Conservation (phyloP, 805 yeast genomes). For the Ogataea methanolica region DNA sequence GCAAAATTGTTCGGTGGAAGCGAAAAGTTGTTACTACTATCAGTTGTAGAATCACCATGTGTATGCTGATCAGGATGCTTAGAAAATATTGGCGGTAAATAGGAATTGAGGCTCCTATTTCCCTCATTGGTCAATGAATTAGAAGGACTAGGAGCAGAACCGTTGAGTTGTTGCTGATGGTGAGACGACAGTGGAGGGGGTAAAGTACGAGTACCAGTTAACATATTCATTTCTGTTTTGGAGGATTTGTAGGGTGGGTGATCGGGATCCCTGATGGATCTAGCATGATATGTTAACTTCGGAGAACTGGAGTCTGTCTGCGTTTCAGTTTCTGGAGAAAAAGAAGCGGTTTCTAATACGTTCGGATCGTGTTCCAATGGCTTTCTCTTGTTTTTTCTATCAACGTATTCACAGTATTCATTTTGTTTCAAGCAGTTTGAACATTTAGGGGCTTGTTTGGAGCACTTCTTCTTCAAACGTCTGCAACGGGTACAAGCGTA, state of each 20-base stretch:
- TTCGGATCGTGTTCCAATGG: slow-evolving; percentile 13
- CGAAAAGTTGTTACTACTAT: background rate
- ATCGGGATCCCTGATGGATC: no score
- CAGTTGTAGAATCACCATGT: background rate
- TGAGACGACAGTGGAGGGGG: background rate
- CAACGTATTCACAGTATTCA: slow-evolving; percentile 40
- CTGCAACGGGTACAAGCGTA: slow-evolving; percentile 44
- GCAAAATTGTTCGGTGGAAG: slow-evolving; percentile 1
- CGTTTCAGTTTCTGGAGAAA: slow-evolving; percentile 11
- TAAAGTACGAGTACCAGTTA: background rate
- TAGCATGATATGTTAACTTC: background rate
- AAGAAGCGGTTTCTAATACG: background rate
- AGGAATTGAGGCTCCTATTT: background rate
- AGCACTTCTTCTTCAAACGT: slow-evolving; percentile 44
- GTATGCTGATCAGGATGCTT: background rate
- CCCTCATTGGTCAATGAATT: slow-evolving; percentile 4
- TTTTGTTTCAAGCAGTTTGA: slow-evolving; percentile 36
- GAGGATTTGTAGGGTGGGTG: background rate
- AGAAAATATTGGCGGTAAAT: background rate
- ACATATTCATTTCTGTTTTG: background rate
- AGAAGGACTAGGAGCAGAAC: background rate
- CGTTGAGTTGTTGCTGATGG: no score
- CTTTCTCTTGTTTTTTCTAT: slow-evolving; percentile 27
- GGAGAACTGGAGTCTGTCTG: slow-evolving; percentile 5
- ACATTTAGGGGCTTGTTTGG: slow-evolving; percentile 41